Conservation (phyloP, 495 filamentous ascomycete genomes). For the Tetracladium marchalianum region DNA sequence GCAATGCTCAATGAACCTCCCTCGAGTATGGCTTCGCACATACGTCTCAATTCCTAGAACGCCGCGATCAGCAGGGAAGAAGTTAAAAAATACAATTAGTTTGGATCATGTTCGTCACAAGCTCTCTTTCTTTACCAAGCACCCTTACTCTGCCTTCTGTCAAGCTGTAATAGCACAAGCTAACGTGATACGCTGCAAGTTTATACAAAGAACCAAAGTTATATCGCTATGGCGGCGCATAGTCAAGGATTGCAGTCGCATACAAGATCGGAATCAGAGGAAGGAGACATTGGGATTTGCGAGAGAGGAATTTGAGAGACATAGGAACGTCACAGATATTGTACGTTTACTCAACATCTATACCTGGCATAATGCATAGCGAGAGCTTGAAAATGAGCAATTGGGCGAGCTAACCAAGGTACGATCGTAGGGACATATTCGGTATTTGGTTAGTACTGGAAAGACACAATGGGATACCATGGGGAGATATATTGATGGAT, state of each 20-base stretch:
- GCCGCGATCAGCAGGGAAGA: slow-evolving; percentile 14
- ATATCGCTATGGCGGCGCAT: slow-evolving; percentile 50
- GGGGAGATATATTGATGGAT: slow-evolving; percentile 47
- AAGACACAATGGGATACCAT: slow-evolving; percentile 51
- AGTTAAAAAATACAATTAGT: slow-evolving; percentile 30
- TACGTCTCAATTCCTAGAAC: slow-evolving; percentile 27
- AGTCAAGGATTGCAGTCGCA: slow-evolving; percentile 36
- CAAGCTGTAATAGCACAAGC: no score
- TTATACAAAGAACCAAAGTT: slow-evolving; percentile 45
- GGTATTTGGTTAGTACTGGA: slow-evolving; percentile 45
- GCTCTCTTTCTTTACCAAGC: neutral
- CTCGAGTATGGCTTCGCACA: slow-evolving; percentile 24
- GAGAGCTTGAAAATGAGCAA: neutral
- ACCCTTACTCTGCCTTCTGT: neutral
- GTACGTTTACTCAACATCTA: slow-evolving; percentile 30
- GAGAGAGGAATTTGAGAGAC: slow-evolving; percentile 65
- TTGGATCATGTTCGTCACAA: slow-evolving; percentile 36
- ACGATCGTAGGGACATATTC: slow-evolving; percentile 31
- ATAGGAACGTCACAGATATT: slow-evolving; percentile 59
- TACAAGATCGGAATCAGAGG: slow-evolving; percentile 41
- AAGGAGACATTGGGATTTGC: slow-evolving; percentile 63
- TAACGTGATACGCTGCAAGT: slow-evolving; percentile 28
- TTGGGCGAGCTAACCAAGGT: slow-evolving; percentile 5
- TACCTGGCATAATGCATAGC: neutral
- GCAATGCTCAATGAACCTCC: slow-evolving; percentile 17